Base-by-base conservation (phyloP, 768 basidiomycete genomes). In the Auricularia sp. region DNA sequence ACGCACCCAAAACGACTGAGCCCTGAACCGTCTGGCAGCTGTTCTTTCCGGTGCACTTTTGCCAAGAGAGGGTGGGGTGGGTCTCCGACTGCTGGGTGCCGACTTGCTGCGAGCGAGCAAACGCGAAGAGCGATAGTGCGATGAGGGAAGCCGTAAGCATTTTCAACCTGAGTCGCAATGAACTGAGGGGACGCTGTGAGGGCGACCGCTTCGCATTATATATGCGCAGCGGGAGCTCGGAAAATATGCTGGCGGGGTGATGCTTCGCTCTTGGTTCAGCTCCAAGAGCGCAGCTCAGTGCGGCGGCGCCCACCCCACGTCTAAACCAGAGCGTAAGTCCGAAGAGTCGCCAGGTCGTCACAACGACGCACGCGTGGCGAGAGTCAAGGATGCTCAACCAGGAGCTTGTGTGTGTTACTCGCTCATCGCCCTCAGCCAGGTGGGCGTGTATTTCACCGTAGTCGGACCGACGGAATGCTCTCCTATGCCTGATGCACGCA, bases 1-100 rank as follows among this genome's bases (percentile, higher is more conserved):
- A 83, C 65, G 78, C 65, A 71, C 84, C 83, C 72, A 85, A 77
- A 62, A 80, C 78, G 69, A 85, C 76, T 36, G 66, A 61, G 33
- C 64, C 66, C 2, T 33, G 7, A 29, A 62, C 59, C 29, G 36
- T 65, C 35, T 59, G 65, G 61, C 68, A 68, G 56, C 61, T 34
- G 34, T 66, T 66, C 6, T 35, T 45, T 1, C 24, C 24, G 3
- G 70, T 71, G 65, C 71, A 71, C 54, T 66, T 64, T 29, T 65
- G 56, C 70, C 70, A 71, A 42, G 67, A 65, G 18, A 71, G 59
- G 8, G 62, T 4, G 21, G 70, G 70, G 63, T 71, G 70, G 42
- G 42, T 63, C 61, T 71, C 70, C 8, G 70, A 65, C 54, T 61
- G 62, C 33, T 56, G 39, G 7, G 70, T 71, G 67, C 69, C 70